These are phyloP conservation scores for Passalora sequoiae DNA, from an alignment of 2,329 filamentous ascomycete species.

Conservation along the genomic window DNA sequence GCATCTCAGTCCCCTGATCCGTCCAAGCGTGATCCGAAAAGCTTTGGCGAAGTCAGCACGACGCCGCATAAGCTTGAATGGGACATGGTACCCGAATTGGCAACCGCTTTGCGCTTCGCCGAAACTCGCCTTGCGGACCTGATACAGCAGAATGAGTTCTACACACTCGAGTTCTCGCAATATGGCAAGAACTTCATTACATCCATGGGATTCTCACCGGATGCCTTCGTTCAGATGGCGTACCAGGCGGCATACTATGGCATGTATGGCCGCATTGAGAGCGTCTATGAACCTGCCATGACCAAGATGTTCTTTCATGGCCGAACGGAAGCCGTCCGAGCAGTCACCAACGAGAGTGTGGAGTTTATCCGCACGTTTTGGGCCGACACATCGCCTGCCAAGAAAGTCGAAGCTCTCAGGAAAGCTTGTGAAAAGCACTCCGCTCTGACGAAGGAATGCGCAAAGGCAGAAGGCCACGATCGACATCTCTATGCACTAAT, in stretches of 20 bases:
- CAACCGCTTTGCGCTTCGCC: constrained; percentile 86
- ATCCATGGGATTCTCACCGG: constrained; percentile 89
- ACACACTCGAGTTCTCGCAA: constrained; percentile 78
- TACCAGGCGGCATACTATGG: constrained; percentile 98
- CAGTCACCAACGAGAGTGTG: constrained; percentile 76
- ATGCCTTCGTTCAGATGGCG: constrained; percentile 98
- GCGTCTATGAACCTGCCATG: constrained; percentile 97
- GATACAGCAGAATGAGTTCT: constrained; percentile 94
- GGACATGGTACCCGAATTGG: constrained; percentile 91
- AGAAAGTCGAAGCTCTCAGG: constrained; percentile 80
- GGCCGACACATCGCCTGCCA: constrained; percentile 75
- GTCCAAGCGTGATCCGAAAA: constrained; percentile 81
- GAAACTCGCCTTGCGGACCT: constrained; percentile 91
- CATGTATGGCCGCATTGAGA: constrained; percentile 87
- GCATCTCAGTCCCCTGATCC: constrained; percentile 85
- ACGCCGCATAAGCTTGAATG: constrained; percentile 95
- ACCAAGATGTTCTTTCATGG: constrained; percentile 92
- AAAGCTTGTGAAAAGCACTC: constrained; percentile 81
- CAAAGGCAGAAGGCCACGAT: constrained; percentile 86
- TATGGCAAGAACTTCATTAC: constrained; percentile 99
- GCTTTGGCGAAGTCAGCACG: constrained; percentile 88
- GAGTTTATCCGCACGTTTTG: constrained; percentile 91
- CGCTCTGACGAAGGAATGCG: constrained; percentile 72
- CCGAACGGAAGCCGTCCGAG: constrained; percentile 86
- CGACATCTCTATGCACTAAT: constrained; percentile 90